These are phyloP conservation scores for Elsinoe arachidis DNA, from an alignment of 2,329 filamentous ascomycete genomes.

Conservation along the genomic window DNA sequence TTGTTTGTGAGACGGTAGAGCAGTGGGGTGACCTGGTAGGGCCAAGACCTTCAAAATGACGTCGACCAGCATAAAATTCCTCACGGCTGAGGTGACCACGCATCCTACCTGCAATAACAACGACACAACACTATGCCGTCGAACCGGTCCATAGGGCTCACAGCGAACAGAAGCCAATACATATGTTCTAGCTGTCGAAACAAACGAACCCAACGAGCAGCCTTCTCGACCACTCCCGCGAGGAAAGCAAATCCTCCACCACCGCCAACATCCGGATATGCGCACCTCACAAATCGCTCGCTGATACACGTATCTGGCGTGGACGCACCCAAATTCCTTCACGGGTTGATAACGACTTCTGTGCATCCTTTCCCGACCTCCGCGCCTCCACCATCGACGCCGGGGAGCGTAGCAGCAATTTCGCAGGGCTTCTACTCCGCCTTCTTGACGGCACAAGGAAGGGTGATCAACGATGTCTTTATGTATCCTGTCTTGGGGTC, in stretches of 20 bases:
- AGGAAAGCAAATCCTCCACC: conserved; percentile 29
- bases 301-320: conserved; percentile 71
- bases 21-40: background rate
- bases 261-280: conserved; percentile 44
- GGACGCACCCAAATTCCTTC: conserved; percentile 76
- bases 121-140: background rate
- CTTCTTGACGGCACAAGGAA: conserved; percentile 74
- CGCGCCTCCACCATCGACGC: conserved; percentile 15
- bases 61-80: background rate
- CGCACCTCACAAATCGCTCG: conserved; percentile 59
- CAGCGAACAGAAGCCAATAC: background rate
- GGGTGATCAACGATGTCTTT: conserved; percentile 83
- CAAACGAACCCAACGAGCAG: background rate
- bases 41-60: conserved; percentile 11
- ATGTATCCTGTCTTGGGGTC: conserved; percentile 57
- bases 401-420: conserved; percentile 26
- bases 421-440: conserved; percentile 62
- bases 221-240: background rate
- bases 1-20: background rate
- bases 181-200: background rate
- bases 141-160: background rate
- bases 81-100: background rate
- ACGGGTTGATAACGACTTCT: conserved; percentile 75
- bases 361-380: conserved; percentile 39
- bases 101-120: background rate